phyloP scores from a whole-genome alignment of 75 land plant genomes.

The Chamaecyparis obtusa region DNA sequence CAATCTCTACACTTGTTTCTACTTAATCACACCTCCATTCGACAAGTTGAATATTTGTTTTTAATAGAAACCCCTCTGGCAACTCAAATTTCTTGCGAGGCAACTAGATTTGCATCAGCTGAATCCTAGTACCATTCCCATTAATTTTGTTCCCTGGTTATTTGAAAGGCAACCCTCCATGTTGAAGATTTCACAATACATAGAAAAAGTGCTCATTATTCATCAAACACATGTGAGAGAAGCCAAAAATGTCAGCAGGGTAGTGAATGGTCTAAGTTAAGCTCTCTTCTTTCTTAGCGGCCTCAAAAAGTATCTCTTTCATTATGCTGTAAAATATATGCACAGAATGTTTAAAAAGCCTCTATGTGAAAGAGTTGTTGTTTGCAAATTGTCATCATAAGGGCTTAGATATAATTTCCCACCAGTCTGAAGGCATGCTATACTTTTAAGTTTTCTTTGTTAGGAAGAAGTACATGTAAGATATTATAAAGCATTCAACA shows the following conservation, averaged over 20 bases:
- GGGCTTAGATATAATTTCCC: slow-evolving; percentile 66
- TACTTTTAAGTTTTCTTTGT: slow-evolving; percentile 52
- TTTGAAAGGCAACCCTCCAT: slow-evolving; percentile 31
- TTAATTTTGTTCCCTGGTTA: slow-evolving; percentile 39
- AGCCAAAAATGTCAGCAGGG: slow-evolving; percentile 55
- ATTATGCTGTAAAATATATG: slow-evolving; percentile 59
- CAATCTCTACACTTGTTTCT: slow-evolving; percentile 63
- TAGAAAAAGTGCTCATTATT: slow-evolving; percentile 46
- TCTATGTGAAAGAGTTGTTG: slow-evolving; percentile 65
- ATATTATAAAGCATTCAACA: slow-evolving; percentile 65
- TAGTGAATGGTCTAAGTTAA: slow-evolving; percentile 67
- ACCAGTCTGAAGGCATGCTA: slow-evolving; percentile 66
- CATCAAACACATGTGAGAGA: slow-evolving; percentile 57
- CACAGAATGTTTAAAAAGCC: slow-evolving; percentile 34
- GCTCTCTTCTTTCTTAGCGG: slow-evolving; percentile 19
- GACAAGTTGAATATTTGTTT: slow-evolving; percentile 72
- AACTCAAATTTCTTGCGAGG: slow-evolving; percentile 87
- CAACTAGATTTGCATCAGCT: slow-evolving; percentile 72
- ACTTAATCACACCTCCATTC: slow-evolving; percentile 71
- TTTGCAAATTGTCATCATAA: slow-evolving; percentile 29
- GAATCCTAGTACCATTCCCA: slow-evolving; percentile 59
- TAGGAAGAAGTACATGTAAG: slow-evolving; percentile 47
- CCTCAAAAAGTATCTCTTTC: slow-evolving; percentile 53
- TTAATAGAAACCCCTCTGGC: slow-evolving; percentile 48
- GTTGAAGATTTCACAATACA: slow-evolving; percentile 68